Evolutionary conservation across 164 flowering plant species (phyloP).

Genomic region (Sextonia rubra): DNA sequence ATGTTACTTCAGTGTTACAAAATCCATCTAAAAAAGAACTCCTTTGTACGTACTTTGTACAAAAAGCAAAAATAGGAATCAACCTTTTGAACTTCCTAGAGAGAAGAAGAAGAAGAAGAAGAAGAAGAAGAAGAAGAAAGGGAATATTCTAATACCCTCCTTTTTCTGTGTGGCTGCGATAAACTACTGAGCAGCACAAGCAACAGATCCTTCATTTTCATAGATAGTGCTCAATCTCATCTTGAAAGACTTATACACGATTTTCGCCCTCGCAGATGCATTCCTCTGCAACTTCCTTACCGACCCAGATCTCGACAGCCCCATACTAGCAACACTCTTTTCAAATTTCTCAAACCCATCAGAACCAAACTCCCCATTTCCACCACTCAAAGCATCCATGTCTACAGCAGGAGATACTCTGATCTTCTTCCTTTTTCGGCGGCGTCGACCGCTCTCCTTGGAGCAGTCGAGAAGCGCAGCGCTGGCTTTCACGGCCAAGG

Average conservation of each 20-base stretch:
- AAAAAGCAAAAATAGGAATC: neutral
- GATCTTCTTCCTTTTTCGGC: constrained; percentile 4
- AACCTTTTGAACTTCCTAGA: neutral
- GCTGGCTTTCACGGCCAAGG: constrained; percentile 60
- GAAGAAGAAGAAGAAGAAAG: neutral
- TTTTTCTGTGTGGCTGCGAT: neutral
- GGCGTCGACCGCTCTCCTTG: constrained; percentile 6
- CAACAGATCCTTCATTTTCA: constrained; percentile 49
- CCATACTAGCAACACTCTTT: neutral
- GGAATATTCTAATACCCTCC: neutral
- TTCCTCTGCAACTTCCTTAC: constrained; percentile 35
- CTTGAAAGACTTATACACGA: constrained; percentile 46
- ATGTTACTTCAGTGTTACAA: no score
- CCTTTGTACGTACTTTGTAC: no score
- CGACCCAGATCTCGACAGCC: constrained; percentile 27
- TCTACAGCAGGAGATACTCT: constrained; percentile 14
- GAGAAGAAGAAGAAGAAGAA: neutral
- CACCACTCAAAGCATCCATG: neutral
- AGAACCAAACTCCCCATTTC: constrained; percentile 1
- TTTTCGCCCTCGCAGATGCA: constrained; percentile 35
- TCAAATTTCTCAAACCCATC: constrained; percentile 8
- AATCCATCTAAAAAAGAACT: no score
- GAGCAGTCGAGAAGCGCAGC: constrained; percentile 15
- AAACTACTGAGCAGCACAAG: neutral
- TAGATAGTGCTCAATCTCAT: constrained; percentile 44